Evolutionary conservation across 148 eudicot genomes (phyloP).

Genomic region (Diospyros lotus): DNA sequence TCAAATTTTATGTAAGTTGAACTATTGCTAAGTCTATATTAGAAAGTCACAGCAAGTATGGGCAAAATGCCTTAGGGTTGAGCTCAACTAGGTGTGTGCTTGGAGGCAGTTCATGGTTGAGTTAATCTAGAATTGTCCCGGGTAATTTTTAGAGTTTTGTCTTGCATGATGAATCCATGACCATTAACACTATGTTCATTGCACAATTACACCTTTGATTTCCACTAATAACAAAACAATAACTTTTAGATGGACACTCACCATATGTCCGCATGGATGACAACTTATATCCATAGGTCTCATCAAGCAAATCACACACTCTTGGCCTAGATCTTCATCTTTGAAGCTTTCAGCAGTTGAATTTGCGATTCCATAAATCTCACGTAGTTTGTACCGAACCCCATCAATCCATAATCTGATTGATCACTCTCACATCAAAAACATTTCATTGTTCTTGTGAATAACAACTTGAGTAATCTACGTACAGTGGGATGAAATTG

Average conservation of each 20-base stretch:
- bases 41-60: too few species aligned
- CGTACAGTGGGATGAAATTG: conserved; percentile 33
- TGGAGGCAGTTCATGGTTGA: too few species aligned
- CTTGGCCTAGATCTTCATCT: conserved; percentile 62
- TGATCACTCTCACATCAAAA: conserved; percentile 58
- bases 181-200: too few species aligned
- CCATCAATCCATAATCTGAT: conserved; percentile 73
- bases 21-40: too few species aligned
- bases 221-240: too few species aligned
- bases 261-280: conserved; percentile 91
- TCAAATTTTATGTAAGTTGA: too few species aligned
- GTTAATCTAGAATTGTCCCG: too few species aligned
- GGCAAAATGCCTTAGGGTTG: too few species aligned
- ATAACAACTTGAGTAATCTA: conserved; percentile 78
- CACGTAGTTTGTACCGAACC: conserved; percentile 76
- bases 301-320: conserved; percentile 88
- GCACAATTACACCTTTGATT: too few species aligned
- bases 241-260: conserved; percentile 28
- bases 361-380: conserved; percentile 65
- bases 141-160: too few species aligned
- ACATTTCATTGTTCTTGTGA: conserved; percentile 43
- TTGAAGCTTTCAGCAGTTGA: conserved; percentile 43
- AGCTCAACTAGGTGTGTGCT: too few species aligned
- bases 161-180: too few species aligned
- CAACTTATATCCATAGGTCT: conserved; percentile 76